Evolutionary conservation across 768 basidiomycete species (phyloP).

Genomic region (Butyriboletus loyo): DNA sequence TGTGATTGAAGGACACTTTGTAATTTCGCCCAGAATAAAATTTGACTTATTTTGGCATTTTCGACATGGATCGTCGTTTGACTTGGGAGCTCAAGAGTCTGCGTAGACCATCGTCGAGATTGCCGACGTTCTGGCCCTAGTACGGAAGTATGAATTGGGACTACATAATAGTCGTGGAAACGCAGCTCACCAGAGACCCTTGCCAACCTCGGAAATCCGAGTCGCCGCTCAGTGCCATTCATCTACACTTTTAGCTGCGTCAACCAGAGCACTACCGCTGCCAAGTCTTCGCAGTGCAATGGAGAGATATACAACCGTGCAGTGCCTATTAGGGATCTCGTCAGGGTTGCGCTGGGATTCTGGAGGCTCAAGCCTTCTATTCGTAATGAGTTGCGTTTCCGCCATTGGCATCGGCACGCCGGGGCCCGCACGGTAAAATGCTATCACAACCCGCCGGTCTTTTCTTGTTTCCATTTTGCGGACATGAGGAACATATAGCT

Average conservation of each 20-base stretch:
- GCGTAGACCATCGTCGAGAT: no score
- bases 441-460: not conserved
- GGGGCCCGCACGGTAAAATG: not conserved
- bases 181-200: no score
- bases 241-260: no score
- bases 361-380: not conserved
- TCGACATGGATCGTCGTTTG: not conserved
- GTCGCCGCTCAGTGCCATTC: no score
- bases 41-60: not conserved
- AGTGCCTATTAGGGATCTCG: not conserved
- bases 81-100: not conserved
- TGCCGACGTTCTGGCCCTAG: no score
- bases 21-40: not conserved
- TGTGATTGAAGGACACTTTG: not conserved
- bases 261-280: not conserved
- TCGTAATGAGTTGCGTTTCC: not conserved
- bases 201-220: no score
- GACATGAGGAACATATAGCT: not conserved
- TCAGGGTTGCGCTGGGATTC: not conserved
- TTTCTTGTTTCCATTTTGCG: slow-evolving; percentile 9
- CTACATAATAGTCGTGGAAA: no score
- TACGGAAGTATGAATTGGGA: no score
- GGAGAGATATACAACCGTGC: not conserved
- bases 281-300: not conserved
- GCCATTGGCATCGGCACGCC: not conserved